Evolutionary conservation across 495 filamentous ascomycete genomes (phyloP), one percentile per base, ranked within the genome.

Genomic region (Penicillium angulare): DNA sequence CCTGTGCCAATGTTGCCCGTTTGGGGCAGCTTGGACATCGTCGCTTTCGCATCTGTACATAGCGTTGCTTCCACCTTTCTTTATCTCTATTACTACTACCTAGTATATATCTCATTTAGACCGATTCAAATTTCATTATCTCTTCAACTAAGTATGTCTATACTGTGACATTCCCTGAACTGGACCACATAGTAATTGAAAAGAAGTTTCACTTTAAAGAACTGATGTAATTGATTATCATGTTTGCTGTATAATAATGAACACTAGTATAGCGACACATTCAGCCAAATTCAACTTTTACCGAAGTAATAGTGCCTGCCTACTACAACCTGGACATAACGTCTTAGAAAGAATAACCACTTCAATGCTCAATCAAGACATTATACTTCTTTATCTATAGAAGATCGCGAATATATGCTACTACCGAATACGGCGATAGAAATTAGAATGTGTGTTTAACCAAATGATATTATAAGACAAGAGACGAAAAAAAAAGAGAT

Each of bases 31-130:
- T n/a, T 31, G 27, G 27, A 7, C 13, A 12, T 31, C 38, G 20
- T 40, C 22, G 39, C 20, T n/a, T 48, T 48, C 13, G 13, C 32
- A 41, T 44, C 38, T 55, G 34, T 48, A 33, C 22, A 18, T 36
- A 39, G 41, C 34, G 8, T 20, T 43, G 22, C 15, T 29, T 43
- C 27, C n/a, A 27, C n/a, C 23, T 21, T 20, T 32, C 6, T 31
- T 16, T 43, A 13, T 27, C 23, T 31, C 23, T 32, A 18, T 32
- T 27, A 5, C 16, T 20, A 23, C 13, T 7, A 29, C 3, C 23
- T 17, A 44, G 23, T n/a, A n/a, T n/a, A 29, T 22, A 21, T 23
- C 15, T 21, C 21, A n/a, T 38, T 15, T 20, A 38, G 13, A 38
- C 34, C 17, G 34, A 16, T 15, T 20, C 34, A 38, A 41, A n/a